Base-by-base conservation (phyloP, 2,329 filamentous ascomycete species). In the Neonectria faginata region DNA sequence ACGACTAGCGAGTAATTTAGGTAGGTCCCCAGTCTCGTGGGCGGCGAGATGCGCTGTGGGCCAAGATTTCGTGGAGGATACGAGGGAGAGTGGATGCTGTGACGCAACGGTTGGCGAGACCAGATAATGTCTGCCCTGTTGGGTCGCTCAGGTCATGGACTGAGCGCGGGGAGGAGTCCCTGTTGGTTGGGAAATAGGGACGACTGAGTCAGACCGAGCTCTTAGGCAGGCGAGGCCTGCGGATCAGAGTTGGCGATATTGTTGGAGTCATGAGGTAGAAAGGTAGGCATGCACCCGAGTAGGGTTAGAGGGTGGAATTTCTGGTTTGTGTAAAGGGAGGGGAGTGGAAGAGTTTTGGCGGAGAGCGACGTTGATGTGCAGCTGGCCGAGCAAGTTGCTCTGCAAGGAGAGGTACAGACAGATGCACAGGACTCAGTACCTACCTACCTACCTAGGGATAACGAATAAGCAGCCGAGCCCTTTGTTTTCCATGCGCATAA, bases 61-160 rank as follows among this genome's bases (percentile, higher is more conserved):
- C 62, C 62, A 65, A 36, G 31, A 53, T 41, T 45, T 53, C 33
- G 55, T 31, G 42, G 25, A 45, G 36, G 52, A 55, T 45, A 41
- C 27, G 45, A 47, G 29, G 9, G 50, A 47, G 60, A 65, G 58
- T 58, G 58, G 62, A 39, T 27, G 47, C 64, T 59, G 65, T 64
- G 60, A 66, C 64, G 60, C 64, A 61, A 66, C 39, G 36, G 29
- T 29, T 22, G 22, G 41, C 53, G n/a, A 61, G 52, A n/a, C 50
- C 18, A 39, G 44, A 42, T 18, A 20, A 7, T 42, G n/a, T 33
- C 9, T 14, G 45, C 14, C 22, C 27, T 18, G 48, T 51, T 33
- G 48, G 27, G 18, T 31, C 41, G 29, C 50, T 51, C 36, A 50
- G 39, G 27, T 50, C n/a, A 29, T 47, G 20, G 39, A 52, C n/a